Conservation (phyloP, 768 basidiomycete genomes). For the Kwoniella dendrophila region DNA sequence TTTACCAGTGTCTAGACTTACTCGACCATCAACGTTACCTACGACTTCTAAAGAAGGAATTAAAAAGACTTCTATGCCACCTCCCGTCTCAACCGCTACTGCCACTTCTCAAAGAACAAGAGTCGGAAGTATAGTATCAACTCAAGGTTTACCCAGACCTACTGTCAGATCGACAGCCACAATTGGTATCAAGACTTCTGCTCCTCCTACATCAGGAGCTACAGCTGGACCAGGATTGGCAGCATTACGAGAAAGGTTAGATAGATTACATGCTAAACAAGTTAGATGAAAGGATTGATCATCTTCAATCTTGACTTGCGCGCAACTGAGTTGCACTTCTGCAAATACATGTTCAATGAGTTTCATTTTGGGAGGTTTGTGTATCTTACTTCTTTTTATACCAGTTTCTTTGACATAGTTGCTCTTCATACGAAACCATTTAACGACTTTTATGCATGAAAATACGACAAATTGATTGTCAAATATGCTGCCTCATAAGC, state of each 20-base stretch:
- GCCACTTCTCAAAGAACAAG: background rate
- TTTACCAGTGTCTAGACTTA: background rate
- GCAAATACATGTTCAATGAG: too few relatives aligned
- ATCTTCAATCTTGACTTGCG: too few relatives aligned
- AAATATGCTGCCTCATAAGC: too few relatives aligned
- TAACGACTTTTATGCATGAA: too few relatives aligned
- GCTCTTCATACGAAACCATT: too few relatives aligned
- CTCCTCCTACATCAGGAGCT: slow-evolving; percentile 6
- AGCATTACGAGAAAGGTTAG: slow-evolving; percentile 36
- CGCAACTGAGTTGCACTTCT: too few relatives aligned
- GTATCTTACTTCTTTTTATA: too few relatives aligned
- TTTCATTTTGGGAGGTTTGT: too few relatives aligned
- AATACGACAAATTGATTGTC: too few relatives aligned
- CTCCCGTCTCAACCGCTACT: background rate
- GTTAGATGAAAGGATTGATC: background rate
- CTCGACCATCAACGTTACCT: background rate
- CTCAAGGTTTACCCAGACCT: slow-evolving; percentile 11
- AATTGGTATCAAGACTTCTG: slow-evolving; percentile 3
- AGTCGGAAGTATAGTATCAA: background rate
- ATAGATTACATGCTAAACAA: slow-evolving; percentile 41
- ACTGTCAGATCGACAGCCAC: background rate
- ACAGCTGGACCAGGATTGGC: slow-evolving; percentile 21
- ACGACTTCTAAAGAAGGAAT: background rate
- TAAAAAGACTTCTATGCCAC: background rate
- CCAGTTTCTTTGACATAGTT: too few relatives aligned